phyloP scores from a whole-genome alignment of 768 basidiomycete species.

The Crucibulum laeve region DNA sequence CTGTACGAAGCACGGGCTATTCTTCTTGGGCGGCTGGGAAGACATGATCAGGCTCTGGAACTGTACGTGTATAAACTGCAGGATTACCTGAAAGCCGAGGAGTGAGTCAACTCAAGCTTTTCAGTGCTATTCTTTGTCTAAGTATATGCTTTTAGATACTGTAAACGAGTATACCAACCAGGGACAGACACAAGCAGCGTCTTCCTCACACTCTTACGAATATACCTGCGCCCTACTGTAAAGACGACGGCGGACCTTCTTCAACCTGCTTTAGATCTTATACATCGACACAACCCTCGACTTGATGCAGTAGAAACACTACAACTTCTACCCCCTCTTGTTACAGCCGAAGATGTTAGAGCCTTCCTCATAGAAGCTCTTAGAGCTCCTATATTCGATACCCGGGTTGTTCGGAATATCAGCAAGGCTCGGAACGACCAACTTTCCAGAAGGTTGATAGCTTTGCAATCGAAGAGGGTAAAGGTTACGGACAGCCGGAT shows the following conservation, averaged over 20 bases:
- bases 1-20: slow-evolving; percentile 91
- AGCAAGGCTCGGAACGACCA: slow-evolving; percentile 76
- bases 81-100: slow-evolving; percentile 85
- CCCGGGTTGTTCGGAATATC: slow-evolving; percentile 63
- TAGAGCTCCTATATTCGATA: slow-evolving; percentile 65
- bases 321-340: slow-evolving; percentile 84
- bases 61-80: slow-evolving; percentile 87
- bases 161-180: slow-evolving; percentile 73
- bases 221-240: slow-evolving; percentile 77
- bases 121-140: slow-evolving; percentile 1
- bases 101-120: slow-evolving; percentile 40
- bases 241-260: slow-evolving; percentile 55
- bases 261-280: slow-evolving; percentile 81
- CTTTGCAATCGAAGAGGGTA: slow-evolving; percentile 75
- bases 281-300: slow-evolving; percentile 77
- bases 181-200: slow-evolving; percentile 52
- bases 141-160: slow-evolving; percentile 58
- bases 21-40: slow-evolving; percentile 81
- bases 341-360: slow-evolving; percentile 76
- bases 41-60: slow-evolving; percentile 93
- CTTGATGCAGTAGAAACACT: slow-evolving; percentile 81
- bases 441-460: slow-evolving; percentile 67
- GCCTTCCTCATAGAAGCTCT: slow-evolving; percentile 72
- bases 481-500: slow-evolving; percentile 91
- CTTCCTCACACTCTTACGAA: slow-evolving; percentile 80